Conservation (phyloP, 805 yeast species). For the Torulaspora delbrueckii region DNA sequence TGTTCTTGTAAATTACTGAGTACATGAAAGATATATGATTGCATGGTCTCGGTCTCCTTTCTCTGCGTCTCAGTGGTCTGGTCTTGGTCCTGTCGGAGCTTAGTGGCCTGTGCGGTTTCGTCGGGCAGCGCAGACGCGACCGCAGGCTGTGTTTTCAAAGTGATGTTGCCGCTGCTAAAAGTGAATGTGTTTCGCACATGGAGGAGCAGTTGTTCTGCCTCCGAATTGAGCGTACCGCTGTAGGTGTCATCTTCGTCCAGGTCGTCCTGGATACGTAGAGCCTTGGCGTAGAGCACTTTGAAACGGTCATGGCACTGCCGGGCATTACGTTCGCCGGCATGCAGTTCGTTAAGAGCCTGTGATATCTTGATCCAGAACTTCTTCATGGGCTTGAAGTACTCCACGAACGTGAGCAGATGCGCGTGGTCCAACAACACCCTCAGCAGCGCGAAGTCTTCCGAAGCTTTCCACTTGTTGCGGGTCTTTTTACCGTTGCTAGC, state of each 20-base stretch:
- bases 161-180: constrained; percentile 22
- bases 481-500: constrained; percentile 7
- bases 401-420: constrained; percentile 22
- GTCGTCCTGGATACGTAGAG: constrained; percentile 10
- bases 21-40: constrained; percentile 12
- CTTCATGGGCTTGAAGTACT: constrained; percentile 31
- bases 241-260: constrained; percentile 6
- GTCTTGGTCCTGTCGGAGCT: constrained; percentile 3
- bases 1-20: constrained; percentile 17
- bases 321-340: constrained; percentile 23
- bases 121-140: neutral
- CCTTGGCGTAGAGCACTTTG: constrained; percentile 25
- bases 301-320: constrained; percentile 32
- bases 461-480: constrained; percentile 25
- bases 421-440: constrained; percentile 18
- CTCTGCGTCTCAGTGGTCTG: constrained; percentile 6
- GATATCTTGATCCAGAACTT: constrained; percentile 29
- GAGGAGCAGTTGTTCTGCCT: constrained; percentile 13
- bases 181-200: constrained; percentile 18
- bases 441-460: constrained; percentile 24
- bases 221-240: constrained; percentile 9
- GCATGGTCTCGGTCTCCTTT: constrained; percentile 11
- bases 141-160: constrained; percentile 15
- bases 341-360: constrained; percentile 15
- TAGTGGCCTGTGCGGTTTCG: neutral